A percentile compares a stretch with the other conserved stretches of the same genome.
These are phyloP conservation scores for Penicillium silybi DNA, from an alignment of 495 filamentous ascomycete genomes.

Conservation along the genomic window DNA sequence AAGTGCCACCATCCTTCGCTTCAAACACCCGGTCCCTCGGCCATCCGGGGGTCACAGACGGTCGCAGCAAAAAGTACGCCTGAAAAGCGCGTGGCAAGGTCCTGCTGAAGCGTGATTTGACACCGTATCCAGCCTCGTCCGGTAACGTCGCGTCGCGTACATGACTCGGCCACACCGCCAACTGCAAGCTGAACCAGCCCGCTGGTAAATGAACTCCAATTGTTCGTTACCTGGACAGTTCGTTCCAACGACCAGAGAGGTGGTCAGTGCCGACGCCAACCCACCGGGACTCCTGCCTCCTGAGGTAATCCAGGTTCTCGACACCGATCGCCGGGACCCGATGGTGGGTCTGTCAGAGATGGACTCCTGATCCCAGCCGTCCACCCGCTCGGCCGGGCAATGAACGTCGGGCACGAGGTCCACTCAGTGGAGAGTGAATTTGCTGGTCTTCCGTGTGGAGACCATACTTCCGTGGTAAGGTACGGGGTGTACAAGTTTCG, in stretches of 20 bases:
- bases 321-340: not conserved
- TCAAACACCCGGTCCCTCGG: not conserved
- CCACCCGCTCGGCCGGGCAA: not conserved
- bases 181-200: constrained; percentile 4
- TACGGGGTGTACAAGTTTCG: not conserved
- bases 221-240: not conserved
- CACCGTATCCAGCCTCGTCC: not conserved
- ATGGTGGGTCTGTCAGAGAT: not conserved
- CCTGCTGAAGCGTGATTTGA: not conserved
- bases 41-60: not conserved
- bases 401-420: not conserved
- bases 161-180: not conserved
- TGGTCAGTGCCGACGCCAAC: not conserved
- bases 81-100: not conserved
- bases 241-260: not conserved
- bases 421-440: not conserved
- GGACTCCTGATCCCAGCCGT: not conserved
- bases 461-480: not conserved
- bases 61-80: not conserved
- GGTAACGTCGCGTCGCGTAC: not conserved
- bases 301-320: not conserved
- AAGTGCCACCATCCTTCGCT: not conserved
- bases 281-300: not conserved
- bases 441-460: not conserved
- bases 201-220: not conserved